These are phyloP conservation scores for Populus hybrid DNA, from an alignment of 441 rosid genomes.

Conservation along the genomic window DNA sequence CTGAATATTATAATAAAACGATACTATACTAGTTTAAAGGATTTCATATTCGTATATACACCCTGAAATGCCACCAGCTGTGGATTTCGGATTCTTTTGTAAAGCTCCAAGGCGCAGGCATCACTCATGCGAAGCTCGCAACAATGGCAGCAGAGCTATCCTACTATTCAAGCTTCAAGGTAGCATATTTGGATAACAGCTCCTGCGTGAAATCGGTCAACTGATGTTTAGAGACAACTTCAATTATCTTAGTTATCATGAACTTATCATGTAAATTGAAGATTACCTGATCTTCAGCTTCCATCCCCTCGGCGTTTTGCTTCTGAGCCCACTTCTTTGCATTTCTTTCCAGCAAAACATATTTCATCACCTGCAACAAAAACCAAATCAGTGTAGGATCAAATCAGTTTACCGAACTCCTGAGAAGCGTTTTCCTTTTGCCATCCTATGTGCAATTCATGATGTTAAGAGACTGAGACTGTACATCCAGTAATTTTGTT, in stretches of 20 bases:
- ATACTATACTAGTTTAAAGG: too few species aligned
- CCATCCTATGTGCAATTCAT: background rate
- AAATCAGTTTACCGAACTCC: background rate
- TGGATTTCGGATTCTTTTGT: too few species aligned
- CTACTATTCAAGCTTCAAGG: background rate
- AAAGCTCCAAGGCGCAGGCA: too few species aligned
- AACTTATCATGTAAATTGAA: background rate
- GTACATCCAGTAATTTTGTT: too few species aligned
- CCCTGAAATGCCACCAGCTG: too few species aligned
- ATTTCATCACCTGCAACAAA: constrained; percentile 14
- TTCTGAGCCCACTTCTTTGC: constrained; percentile 14
- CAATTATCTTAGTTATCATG: background rate
- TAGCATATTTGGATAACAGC: constrained; percentile 8
- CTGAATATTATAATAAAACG: too few species aligned
- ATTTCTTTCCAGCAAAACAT: constrained; percentile 13
- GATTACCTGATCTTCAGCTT: constrained; percentile 11
- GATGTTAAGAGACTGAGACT: background rate
- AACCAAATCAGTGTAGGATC: background rate
- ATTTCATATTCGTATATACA: too few species aligned
- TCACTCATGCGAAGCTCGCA: too few species aligned
- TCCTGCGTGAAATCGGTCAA: background rate
- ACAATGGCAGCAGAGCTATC: background rate
- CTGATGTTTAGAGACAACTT: background rate
- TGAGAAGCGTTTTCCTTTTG: background rate
- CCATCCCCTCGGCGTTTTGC: background rate